These are phyloP conservation scores for Triangularia verruculosa DNA, from an alignment of 2,329 filamentous ascomycete species.

Conservation along the genomic window DNA sequence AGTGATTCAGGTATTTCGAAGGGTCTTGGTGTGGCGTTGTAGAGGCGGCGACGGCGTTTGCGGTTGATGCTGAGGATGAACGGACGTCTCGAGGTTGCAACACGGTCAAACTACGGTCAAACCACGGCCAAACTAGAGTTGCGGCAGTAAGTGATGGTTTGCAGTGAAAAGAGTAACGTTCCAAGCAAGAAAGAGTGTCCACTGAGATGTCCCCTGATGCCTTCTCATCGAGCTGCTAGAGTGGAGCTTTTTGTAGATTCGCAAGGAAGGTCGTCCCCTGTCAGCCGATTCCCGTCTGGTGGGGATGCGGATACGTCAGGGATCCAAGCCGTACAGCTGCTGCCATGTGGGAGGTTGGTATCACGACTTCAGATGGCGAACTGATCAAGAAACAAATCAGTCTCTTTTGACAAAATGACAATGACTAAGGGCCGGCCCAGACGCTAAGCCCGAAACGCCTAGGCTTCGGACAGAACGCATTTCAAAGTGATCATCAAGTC, in stretches of 20 bases:
- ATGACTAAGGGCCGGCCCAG: not conserved
- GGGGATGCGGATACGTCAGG: not conserved
- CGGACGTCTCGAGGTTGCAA: not conserved
- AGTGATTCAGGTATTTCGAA: not conserved
- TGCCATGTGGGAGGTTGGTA: conserved; percentile 3
- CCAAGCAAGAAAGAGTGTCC: not conserved
- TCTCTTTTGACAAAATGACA: not conserved
- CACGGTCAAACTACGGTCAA: not conserved
- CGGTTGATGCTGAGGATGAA: not conserved
- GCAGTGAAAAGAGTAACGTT: not conserved
- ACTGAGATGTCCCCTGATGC: not conserved
- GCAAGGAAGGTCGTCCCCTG: conserved; percentile 2
- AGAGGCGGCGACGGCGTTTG: not conserved
- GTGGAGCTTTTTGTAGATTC: not conserved
- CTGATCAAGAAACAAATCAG: conserved; percentile 2
- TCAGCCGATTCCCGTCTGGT: not conserved
- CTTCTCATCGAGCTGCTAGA: not conserved
- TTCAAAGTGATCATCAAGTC: conserved; percentile 1
- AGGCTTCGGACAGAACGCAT: not conserved
- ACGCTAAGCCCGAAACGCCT: not conserved
- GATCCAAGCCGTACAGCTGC: not conserved
- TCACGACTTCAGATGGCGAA: not conserved
- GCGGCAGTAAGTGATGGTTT: not conserved
- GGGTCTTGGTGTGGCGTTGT: not conserved
- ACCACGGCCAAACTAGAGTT: not conserved